These are phyloP conservation scores for Choiromyces venosus DNA, from an alignment of 495 filamentous ascomycete genomes.

Conservation along the genomic window DNA sequence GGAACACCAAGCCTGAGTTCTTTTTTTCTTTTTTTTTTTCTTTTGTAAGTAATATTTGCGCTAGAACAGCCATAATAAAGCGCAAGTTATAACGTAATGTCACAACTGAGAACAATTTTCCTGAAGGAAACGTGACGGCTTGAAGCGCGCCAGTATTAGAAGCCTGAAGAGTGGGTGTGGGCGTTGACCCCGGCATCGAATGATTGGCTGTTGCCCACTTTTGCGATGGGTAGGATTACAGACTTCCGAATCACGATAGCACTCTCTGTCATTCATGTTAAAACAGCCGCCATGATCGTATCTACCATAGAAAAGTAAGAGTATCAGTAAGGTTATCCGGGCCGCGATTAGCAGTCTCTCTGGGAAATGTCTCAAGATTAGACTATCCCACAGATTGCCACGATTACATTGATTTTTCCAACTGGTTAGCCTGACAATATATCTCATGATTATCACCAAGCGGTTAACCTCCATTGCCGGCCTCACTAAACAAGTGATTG, in stretches of 20 bases:
- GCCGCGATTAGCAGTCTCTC: too few relatives aligned
- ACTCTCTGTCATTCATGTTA: background rate
- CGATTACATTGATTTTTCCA: background rate
- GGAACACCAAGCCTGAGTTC: background rate
- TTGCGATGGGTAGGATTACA: too few relatives aligned
- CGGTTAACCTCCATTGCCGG: background rate
- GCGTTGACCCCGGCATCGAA: background rate
- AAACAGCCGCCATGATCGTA: background rate
- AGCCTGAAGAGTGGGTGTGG: background rate
- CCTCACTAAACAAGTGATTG: background rate
- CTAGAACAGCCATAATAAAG: too few relatives aligned
- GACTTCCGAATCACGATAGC: too few relatives aligned
- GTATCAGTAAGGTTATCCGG: too few relatives aligned
- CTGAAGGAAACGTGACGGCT: background rate
- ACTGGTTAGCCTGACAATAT: background rate
- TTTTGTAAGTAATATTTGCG: background rate
- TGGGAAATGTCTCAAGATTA: too few relatives aligned
- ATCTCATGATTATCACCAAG: background rate
- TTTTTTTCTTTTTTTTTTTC: background rate
- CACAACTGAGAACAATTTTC: background rate
- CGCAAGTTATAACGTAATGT: too few relatives aligned
- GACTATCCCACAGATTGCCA: background rate
- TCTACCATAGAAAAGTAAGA: too few relatives aligned
- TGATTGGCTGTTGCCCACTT: too few relatives aligned
- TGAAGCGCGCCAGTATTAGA: background rate